Evolutionary conservation across 148 eudicot species (phyloP), one percentile per base, ranked within the genome.

Genomic region (Linanthus parryae): DNA sequence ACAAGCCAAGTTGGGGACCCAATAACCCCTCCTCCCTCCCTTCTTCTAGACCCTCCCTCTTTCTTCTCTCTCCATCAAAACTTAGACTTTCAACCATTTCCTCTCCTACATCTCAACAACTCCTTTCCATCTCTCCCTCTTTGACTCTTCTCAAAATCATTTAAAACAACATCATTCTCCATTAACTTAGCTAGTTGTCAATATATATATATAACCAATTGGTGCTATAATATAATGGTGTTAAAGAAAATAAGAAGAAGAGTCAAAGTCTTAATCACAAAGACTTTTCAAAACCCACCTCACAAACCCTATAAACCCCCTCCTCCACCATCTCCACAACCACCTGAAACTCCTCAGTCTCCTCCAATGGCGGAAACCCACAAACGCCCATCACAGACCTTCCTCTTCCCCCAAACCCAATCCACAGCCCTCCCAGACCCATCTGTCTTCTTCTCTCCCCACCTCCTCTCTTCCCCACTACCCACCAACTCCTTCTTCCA

Each of bases 401-500:
- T 73, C 52, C 57, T 52, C 7, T 92, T 92, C 60, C 96, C 96
- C 1, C 11, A 42, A 38, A 50, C 72, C 48, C 57, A 77, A 16
- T 81, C 99, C 33, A 43, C 57, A 0, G 85, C 84, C 56, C 73
- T 92, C 22, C 99, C 99, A 2, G 85, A 88, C 46, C 99, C 99
- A 0, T 67, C 88, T 17, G 43, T 14, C 7, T 88, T 77, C 69
- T 84, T 92, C 73, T 53, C 91, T 13, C 80, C 70, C 13, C 15
- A 66, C 18, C 81, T 84, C 36, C 69, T 70, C 64, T 43, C 81
- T 1, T 52, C 70, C 18, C 96, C 99, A 18, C 57, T 92, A 1
- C 99, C 99, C 20, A 92, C 99, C 0, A 92, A 88, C 48, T 77
- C 96, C 3, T 88, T 88, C 65, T 92, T 92, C 71, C 96, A 92